Conservation (phyloP, 768 basidiomycete species). For the Leccinellum luteum region DNA sequence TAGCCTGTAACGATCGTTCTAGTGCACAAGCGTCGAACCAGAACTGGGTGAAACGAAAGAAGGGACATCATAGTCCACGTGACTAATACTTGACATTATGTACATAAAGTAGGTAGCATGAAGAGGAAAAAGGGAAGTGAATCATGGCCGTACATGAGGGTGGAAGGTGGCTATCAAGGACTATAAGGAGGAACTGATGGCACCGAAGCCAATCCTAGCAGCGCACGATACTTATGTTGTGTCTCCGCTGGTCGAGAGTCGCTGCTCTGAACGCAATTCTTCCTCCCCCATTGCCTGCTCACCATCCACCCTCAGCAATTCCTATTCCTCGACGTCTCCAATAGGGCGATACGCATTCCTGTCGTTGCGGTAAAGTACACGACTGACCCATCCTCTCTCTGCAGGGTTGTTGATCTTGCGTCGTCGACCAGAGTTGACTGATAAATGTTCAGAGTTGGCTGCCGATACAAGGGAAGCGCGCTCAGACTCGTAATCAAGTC, state of each 20-base stretch:
- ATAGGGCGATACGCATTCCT: conserved; percentile 49
- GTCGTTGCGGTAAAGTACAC: conserved; percentile 44
- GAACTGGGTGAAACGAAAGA: conserved; percentile 5
- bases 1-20: conserved; percentile 22
- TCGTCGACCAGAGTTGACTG: conserved; percentile 30
- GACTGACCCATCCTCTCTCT: conserved; percentile 47
- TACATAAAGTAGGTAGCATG: not conserved
- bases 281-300: conserved; percentile 29
- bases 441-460: conserved; percentile 37
- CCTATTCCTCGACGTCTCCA: conserved; percentile 49
- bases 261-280: conserved; percentile 17
- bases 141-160: conserved; percentile 20
- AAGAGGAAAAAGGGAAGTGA: not conserved
- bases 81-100: not conserved
- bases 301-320: conserved; percentile 52
- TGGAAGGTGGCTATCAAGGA: conserved; percentile 18
- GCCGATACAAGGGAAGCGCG: conserved; percentile 52
- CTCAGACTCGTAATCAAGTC: conserved; percentile 64
- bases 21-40: conserved; percentile 19
- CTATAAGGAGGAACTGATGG: conserved; percentile 4
- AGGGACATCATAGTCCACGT: conserved; percentile 28
- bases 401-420: conserved; percentile 19
- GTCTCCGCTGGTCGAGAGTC: conserved; percentile 6
- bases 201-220: conserved; percentile 5
- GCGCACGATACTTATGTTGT: conserved; percentile 5